Base-by-base conservation (phyloP, 1,284 basidiomycete genomes). In the Hypsizygus ulmarius region DNA sequence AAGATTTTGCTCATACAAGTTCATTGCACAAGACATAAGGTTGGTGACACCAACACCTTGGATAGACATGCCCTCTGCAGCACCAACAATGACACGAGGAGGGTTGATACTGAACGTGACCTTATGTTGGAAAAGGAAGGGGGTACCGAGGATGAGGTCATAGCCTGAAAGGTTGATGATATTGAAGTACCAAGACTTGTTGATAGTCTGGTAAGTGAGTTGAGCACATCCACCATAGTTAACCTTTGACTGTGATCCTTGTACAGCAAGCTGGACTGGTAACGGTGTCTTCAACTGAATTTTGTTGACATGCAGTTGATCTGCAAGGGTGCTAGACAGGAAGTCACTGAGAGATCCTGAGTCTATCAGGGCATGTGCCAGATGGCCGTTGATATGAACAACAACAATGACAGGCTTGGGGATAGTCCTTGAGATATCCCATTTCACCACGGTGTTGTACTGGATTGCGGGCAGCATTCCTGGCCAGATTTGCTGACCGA, bases 341-440 rank as follows among this genome's bases (percentile, higher is more conserved):
- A 74, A 69, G 30, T 74, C 67, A 0, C 64, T 60, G 1, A 72
- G 49, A 0, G 65, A 73, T 2, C 39, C 45, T 10, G 32, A 47
- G 4, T 47, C 39, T 1, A 47, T 1, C 5, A 47, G 15, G 0
- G 66, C 68, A 0, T 54, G 33, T 0, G 54, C 57, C 0, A 61
- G 56, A 1, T 65, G 50, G 0, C 65, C 69, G 49, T 72, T 64
- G 0, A 74, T 33, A 0, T 54, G 28, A 0, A 65, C 62, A 0
- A 64, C 47, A 0, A 73, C 51, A 0, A 69, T 59, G 0, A 72
- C 36, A 0, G 63, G 63, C n/a, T n/a, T n/a, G n/a, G n/a, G n/a
- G n/a, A n/a, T n/a, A n/a, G n/a, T n/a, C n/a, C n/a, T n/a, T n/a
- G n/a, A n/a, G n/a, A n/a, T n/a, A n/a, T n/a, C n/a, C n/a, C n/a